Evolutionary conservation across 768 basidiomycete species (phyloP).

Genomic region (Agaricus sinodeliciosus): DNA sequence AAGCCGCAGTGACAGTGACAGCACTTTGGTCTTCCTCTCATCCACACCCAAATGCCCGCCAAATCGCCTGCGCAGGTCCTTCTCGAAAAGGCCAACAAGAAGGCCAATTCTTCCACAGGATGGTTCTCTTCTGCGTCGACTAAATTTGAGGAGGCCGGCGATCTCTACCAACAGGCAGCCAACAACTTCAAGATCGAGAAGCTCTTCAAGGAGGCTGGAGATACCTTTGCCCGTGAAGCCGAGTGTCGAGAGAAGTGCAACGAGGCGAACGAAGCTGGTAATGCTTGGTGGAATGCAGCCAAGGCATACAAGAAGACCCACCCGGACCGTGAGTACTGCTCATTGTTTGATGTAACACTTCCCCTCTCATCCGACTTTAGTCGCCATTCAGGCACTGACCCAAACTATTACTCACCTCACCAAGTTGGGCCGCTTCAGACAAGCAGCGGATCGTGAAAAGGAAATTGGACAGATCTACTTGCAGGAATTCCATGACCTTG

Average conservation of each 20-base stretch:
- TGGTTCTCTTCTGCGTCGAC: conserved; percentile 84
- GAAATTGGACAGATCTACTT: conserved; percentile 93
- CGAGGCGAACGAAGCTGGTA: conserved; percentile 91
- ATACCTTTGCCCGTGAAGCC: conserved; percentile 88
- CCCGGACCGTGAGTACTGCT: conserved; percentile 65
- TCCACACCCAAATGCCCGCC: conserved; percentile 44
- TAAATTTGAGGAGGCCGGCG: conserved; percentile 94
- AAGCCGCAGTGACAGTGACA: conserved; percentile 6
- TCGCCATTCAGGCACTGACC: conserved; percentile 81
- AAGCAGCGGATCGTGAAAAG: conserved; percentile 97
- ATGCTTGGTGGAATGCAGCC: conserved; percentile 97
- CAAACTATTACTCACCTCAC: conserved; percentile 84
- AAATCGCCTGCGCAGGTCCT: conserved; percentile 74
- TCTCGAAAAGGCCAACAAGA: conserved; percentile 90
- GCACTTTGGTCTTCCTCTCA: conserved; percentile 13
- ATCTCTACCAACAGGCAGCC: conserved; percentile 91
- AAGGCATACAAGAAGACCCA: conserved; percentile 91
- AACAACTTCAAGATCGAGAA: conserved; percentile 93
- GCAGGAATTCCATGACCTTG: conserved; percentile 73
- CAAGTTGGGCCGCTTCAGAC: conserved; percentile 83
- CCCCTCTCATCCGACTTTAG: conserved; percentile 33
- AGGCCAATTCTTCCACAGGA: conserved; percentile 70
- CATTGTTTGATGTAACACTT: background rate
- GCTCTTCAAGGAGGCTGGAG: conserved; percentile 85
- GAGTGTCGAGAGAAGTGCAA: conserved; percentile 88